A percentile compares a stretch with the other conserved stretches of the same genome.
phyloP scores from a whole-genome alignment of 805 yeast species.

The Myxozyma neglecta region DNA sequence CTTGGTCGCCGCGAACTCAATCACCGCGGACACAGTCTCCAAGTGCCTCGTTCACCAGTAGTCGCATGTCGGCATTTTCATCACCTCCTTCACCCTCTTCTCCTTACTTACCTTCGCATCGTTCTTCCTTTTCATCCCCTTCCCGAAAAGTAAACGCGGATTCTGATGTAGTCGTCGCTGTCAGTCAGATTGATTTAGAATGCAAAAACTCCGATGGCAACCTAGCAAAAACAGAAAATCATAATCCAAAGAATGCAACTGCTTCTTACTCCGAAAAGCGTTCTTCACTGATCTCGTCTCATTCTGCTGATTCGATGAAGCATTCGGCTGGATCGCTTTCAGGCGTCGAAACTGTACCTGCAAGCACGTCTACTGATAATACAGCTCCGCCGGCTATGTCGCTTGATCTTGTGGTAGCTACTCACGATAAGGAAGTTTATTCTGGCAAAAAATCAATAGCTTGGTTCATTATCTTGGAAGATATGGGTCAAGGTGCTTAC shows the following conservation, averaged over 20 bases:
- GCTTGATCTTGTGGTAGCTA: constrained; percentile 10
- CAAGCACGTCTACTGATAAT: neutral
- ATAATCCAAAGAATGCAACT: neutral
- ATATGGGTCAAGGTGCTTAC: constrained; percentile 95
- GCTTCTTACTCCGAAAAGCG: too few relatives aligned
- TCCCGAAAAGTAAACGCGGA: neutral
- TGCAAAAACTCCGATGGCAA: neutral
- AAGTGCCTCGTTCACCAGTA: neutral
- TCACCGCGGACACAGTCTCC: constrained; percentile 1
- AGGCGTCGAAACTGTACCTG: constrained; percentile 3
- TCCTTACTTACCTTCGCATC: neutral
- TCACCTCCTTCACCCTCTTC: constrained; percentile 2
- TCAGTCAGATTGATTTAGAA: neutral
- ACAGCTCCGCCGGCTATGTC: neutral
- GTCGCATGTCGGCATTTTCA: constrained; percentile 5
- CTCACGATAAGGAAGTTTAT: constrained; percentile 3
- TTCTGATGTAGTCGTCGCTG: neutral
- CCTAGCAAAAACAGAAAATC: neutral
- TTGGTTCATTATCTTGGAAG: constrained; percentile 69
- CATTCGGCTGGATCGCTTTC: constrained; percentile 4
- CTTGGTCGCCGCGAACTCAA: constrained; percentile 7
- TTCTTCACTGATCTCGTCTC: too few relatives aligned
- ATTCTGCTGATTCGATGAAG: neutral
- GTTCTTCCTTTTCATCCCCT: constrained; percentile 5
- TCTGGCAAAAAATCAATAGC: constrained; percentile 61